Base-by-base conservation (phyloP, 495 filamentous ascomycete species). In the Darksidea phi region DNA sequence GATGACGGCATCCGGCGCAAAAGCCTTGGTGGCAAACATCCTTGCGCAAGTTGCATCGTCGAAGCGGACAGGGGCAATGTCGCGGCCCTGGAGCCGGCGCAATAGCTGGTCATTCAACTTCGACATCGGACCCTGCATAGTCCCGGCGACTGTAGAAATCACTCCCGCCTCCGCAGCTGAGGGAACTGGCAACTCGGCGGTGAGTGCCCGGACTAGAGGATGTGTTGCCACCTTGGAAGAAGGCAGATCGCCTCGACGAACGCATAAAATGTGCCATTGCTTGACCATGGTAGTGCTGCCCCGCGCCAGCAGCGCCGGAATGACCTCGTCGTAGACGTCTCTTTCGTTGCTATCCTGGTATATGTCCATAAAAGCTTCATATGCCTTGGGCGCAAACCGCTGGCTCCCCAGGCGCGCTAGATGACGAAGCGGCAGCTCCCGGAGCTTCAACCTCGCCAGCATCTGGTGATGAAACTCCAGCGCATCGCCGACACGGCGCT, bases 11-110 rank as follows among this genome's bases (percentile, higher is more conserved):
- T 89, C 81, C 17, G 92, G 72, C 3, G 80, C 79, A 26, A 90
- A 77, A 57, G 85, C 80, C 20, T 73, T 80, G 17, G 88, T 91
- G 5, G 88, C 88, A 63, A 93, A 86, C 63, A 88, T 76, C 55
- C 85, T 79, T 15, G 89, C 86, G 17, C 85, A 87, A 48, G 90
- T 77, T 2, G 76, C 72, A 69, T 91, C 88, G 62, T 78, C 82
- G 59, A 85, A 77, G 7, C 72, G 63, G 32, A 80, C 82, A 36
- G 76, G 76, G 36, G 63, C 69, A 37, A 82, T 74, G 10, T 77
- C 75, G 47, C 79, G 76, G 1, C 77, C 78, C 1, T 78, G 68
- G 5, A 77, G 71, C 18, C 67, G 70, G 58, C 78, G 79, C 59
- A 80, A 49, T 6, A 76, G 69, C 54, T 78, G 73, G 12, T 72